Conservation (phyloP, 1,284 basidiomycete genomes). For the Bjerkandera adusta region DNA sequence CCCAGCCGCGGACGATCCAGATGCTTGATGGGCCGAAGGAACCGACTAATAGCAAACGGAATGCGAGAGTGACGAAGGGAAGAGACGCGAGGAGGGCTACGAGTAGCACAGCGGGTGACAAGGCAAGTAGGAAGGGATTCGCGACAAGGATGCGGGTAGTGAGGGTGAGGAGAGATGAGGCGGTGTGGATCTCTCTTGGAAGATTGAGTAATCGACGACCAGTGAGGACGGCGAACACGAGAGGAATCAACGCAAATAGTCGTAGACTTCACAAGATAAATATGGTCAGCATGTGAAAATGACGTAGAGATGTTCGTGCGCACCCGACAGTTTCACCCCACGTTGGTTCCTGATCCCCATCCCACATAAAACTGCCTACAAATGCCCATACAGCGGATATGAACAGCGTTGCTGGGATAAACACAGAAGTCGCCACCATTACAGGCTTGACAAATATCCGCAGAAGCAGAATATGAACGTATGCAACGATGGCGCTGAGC, state of each 20-base stretch:
- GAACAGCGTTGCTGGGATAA: slow-evolving; percentile 79
- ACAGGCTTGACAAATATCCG: slow-evolving; percentile 81
- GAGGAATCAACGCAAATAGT: slow-evolving; percentile 75
- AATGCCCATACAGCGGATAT: slow-evolving; percentile 87
- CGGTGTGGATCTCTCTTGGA: slow-evolving; percentile 64
- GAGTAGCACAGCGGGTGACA: slow-evolving; percentile 80
- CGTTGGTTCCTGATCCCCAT: slow-evolving; percentile 62
- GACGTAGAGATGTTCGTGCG: slow-evolving; percentile 27
- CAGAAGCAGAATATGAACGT: slow-evolving; percentile 75
- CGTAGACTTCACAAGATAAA: slow-evolving; percentile 48
- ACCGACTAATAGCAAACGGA: slow-evolving; percentile 77
- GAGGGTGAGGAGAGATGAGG: slow-evolving; percentile 78
- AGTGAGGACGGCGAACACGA: slow-evolving; percentile 68
- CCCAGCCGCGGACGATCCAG: slow-evolving; percentile 80
- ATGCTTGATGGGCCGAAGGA: too few relatives aligned
- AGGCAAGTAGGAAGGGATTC: slow-evolving; percentile 80
- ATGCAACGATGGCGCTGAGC: slow-evolving; percentile 68
- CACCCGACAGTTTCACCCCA: slow-evolving; percentile 83
- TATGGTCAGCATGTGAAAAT: slow-evolving; percentile 3
- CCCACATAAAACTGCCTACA: slow-evolving; percentile 87
- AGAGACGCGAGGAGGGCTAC: slow-evolving; percentile 71
- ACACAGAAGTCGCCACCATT: slow-evolving; percentile 75
- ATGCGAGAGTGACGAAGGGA: slow-evolving; percentile 84
- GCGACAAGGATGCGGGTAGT: slow-evolving; percentile 75
- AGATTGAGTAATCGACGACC: slow-evolving; percentile 69